A percentile compares a stretch with the other conserved stretches of the same genome.
Conservation (phyloP, 345 rosid species). For the Mangifera indica region DNA sequence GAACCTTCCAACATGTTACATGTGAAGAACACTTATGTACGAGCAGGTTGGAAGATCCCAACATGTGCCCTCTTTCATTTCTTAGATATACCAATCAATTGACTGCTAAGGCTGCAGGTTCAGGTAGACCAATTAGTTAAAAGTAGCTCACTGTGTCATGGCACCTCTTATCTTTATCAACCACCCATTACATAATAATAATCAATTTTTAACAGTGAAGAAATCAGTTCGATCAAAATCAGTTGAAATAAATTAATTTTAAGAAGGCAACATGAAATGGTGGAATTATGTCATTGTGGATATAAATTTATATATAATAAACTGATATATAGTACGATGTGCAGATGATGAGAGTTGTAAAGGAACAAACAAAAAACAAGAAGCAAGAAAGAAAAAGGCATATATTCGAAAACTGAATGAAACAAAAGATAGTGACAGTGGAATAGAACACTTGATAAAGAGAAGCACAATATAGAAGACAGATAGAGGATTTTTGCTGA, state of each 20-base stretch:
- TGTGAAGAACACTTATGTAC: conserved; percentile 20
- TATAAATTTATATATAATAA: background rate
- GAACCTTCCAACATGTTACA: conserved; percentile 32
- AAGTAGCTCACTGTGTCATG: conserved; percentile 17
- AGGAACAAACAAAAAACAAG: conserved; percentile 12
- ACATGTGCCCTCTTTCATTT: conserved; percentile 18
- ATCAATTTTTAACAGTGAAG: background rate
- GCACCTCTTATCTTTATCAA: background rate
- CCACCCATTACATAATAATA: background rate
- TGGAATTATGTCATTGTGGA: conserved; percentile 7
- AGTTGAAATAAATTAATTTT: no score
- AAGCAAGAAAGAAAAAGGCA: conserved; percentile 5
- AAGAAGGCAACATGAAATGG: background rate
- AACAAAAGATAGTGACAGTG: conserved; percentile 55
- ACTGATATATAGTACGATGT: conserved; percentile 8
- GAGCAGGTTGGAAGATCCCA: conserved; percentile 13
- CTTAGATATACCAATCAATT: conserved; percentile 12
- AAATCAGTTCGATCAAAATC: background rate
- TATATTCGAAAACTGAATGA: conserved; percentile 43
- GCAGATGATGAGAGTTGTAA: conserved; percentile 30
- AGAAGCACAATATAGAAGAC: conserved; percentile 16
- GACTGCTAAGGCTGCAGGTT: conserved; percentile 9
- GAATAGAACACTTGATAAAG: conserved; percentile 30
- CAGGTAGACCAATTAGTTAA: conserved; percentile 20
- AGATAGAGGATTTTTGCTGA: conserved; percentile 1